Base-by-base conservation (phyloP, 108 stramenopile species). In the Fragilariopsis cylindrus region DNA sequence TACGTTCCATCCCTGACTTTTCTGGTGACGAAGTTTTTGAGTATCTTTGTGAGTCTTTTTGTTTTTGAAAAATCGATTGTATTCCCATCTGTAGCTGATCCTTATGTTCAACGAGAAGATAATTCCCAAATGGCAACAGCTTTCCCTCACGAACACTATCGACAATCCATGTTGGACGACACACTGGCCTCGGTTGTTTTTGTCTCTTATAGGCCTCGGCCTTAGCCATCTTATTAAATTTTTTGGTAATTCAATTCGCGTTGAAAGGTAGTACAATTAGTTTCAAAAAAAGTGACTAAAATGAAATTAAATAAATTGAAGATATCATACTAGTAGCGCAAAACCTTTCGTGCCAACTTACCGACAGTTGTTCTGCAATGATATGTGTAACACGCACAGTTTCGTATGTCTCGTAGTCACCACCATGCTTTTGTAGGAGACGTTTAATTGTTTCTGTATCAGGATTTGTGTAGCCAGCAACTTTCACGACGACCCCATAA, bases 331-430 rank as follows among this genome's bases (percentile, higher is more conserved):
- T 30, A 30, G 30, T 30, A 30, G 30, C 30, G 30, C 30, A 30
- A 30, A 30, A 30, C 30, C 30, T 30, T 30, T 30, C 1, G 30
- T 30, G 30, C 30, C 4, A 6, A 60, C 58, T 60, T 30, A 60
- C 58, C 30, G 91, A 92, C 55, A 94, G 75, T 39, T 82, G 78
- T 54, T 90, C 86, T 1, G 93, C 90, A 70, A 94, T 84, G 7
- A 94, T 87, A 64, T 94, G 93, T 1, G 93, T 94, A 4, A 94
- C 85, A 48, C 89, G 80, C 16, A 54, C 54, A 4, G 93, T 94
- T 86, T 94, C 93, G 70, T 94, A 94, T 39, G 86, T 88, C 76
- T 94, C 93, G 44, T 89, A 64, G 39, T 91, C 90, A 7, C 93
- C 93, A 11, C 90, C 90, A 69, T 91, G 86, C 48, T 81, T 85